Conservation (phyloP, 495 filamentous ascomycete species). For the Penicillium psychrofluorescens region DNA sequence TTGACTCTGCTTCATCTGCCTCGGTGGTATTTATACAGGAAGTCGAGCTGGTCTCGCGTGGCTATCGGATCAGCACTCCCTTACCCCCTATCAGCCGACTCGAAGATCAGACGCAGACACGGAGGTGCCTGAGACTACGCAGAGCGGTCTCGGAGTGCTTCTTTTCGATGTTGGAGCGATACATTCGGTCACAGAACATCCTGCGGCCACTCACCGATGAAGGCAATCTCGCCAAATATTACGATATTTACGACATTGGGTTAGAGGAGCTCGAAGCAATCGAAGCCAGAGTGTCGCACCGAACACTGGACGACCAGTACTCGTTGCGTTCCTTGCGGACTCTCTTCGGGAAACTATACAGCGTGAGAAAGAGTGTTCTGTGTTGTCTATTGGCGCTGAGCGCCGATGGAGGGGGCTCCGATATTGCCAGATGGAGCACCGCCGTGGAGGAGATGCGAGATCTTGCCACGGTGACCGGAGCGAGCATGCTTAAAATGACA, state of each 20-base stretch:
- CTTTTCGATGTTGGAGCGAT: conserved; percentile 58
- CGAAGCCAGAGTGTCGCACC: conserved; percentile 49
- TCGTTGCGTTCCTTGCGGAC: conserved; percentile 74
- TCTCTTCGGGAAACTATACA: conserved; percentile 70
- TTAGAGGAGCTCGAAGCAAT: conserved; percentile 67
- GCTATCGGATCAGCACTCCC: conserved; percentile 84
- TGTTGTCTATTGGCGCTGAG: conserved; percentile 83
- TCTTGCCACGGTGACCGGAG: conserved; percentile 48
- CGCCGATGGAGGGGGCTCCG: conserved; percentile 73
- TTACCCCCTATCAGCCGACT: conserved; percentile 77
- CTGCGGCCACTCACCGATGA: conserved; percentile 68
- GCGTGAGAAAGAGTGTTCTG: conserved; percentile 71
- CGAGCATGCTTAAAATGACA: conserved; percentile 51
- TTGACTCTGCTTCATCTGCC: conserved; percentile 72
- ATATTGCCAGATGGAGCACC: conserved; percentile 72
- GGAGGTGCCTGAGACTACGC: conserved; percentile 73
- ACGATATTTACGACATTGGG: conserved; percentile 86
- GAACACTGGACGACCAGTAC: conserved; percentile 64
- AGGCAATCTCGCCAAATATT: conserved; percentile 78
- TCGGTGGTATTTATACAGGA: conserved; percentile 88
- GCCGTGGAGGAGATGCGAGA: conserved; percentile 69
- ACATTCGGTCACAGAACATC: conserved; percentile 56
- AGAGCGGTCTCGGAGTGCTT: conserved; percentile 63
- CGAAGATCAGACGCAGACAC: conserved; percentile 68
- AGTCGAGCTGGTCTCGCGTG: conserved; percentile 89